Conservation (phyloP, 1,284 basidiomycete species). For the Porodaedalea pini region DNA sequence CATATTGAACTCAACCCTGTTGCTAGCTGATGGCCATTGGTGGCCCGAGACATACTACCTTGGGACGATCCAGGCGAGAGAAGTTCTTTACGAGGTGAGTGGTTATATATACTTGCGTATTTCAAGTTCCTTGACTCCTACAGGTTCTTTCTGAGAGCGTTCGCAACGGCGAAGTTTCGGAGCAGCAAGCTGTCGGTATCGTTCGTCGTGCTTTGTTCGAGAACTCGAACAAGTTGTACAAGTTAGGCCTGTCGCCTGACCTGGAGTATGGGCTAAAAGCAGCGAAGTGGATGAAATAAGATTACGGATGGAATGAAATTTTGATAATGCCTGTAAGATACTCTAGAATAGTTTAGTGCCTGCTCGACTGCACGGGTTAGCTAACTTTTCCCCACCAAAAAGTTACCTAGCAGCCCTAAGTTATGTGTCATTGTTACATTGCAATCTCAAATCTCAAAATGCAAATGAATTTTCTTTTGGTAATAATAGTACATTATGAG, state of each 20-base stretch:
- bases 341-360: too few species aligned
- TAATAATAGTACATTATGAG: too few species aligned
- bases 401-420: too few species aligned
- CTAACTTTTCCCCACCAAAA: too few species aligned
- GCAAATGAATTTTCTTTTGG: too few species aligned
- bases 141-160: constrained; percentile 52
- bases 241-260: constrained; percentile 41
- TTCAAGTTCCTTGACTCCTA: neutral
- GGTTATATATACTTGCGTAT: too few species aligned
- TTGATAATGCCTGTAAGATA: too few species aligned
- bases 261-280: neutral
- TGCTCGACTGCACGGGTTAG: too few species aligned
- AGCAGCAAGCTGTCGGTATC: constrained; percentile 46
- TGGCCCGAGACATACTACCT: constrained; percentile 76
- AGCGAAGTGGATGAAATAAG: neutral
- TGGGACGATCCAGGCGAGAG: constrained; percentile 57
- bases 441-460: too few species aligned
- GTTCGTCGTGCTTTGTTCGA: constrained; percentile 53
- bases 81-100: constrained; percentile 54
- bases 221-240: constrained; percentile 56
- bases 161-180: constrained; percentile 41
- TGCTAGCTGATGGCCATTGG: constrained; percentile 68
- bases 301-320: neutral
- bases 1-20: neutral
- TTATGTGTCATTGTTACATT: too few species aligned